Percentiles rank a stretch among this genome's conserved stretches.
Evolutionary conservation across 1,284 basidiomycete species (phyloP).

Genomic region (Moniliella sp.): DNA sequence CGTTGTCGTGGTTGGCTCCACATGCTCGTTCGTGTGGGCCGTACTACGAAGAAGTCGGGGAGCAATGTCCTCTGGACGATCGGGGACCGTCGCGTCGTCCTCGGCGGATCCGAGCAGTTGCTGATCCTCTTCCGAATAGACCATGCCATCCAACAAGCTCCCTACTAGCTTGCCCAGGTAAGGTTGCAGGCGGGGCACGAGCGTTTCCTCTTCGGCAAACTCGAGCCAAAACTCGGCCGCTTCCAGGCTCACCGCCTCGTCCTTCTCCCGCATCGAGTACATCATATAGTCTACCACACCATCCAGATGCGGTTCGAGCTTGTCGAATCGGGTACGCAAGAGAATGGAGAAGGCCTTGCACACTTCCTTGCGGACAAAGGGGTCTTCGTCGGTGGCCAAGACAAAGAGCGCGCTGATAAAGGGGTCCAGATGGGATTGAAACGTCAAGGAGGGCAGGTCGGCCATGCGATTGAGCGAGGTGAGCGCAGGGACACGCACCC

Average conservation of each 20-base stretch:
- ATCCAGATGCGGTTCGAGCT: constrained; percentile 80
- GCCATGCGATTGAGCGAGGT: constrained; percentile 84
- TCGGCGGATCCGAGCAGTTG: constrained; percentile 80
- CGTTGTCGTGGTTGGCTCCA: constrained; percentile 14
- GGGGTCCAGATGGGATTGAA: constrained; percentile 63
- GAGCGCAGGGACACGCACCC: constrained; percentile 79
- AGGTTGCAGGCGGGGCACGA: constrained; percentile 62
- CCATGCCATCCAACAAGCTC: constrained; percentile 81
- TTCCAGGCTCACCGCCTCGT: constrained; percentile 43
- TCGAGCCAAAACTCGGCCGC: constrained; percentile 99
- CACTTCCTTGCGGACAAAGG: constrained; percentile 79
- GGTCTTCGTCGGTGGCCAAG: constrained; percentile 71
- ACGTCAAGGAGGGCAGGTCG: constrained; percentile 47
- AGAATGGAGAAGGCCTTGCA: constrained; percentile 86
- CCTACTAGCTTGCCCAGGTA: constrained; percentile 71
- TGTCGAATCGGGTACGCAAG: constrained; percentile 74
- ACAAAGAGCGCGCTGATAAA: constrained; percentile 85
- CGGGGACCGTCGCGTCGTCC: constrained; percentile 60
- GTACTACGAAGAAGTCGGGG: constrained; percentile 66
- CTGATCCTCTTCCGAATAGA: constrained; percentile 89
- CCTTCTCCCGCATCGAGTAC: constrained; percentile 86
- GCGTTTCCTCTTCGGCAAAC: constrained; percentile 82
- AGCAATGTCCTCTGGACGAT: constrained; percentile 60
- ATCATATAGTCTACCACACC: constrained; percentile 97
- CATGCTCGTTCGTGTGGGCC: constrained; percentile 41